Evolutionary conservation across 2,329 filamentous ascomycete genomes (phyloP).

Genomic region (Didymella lethalis): DNA sequence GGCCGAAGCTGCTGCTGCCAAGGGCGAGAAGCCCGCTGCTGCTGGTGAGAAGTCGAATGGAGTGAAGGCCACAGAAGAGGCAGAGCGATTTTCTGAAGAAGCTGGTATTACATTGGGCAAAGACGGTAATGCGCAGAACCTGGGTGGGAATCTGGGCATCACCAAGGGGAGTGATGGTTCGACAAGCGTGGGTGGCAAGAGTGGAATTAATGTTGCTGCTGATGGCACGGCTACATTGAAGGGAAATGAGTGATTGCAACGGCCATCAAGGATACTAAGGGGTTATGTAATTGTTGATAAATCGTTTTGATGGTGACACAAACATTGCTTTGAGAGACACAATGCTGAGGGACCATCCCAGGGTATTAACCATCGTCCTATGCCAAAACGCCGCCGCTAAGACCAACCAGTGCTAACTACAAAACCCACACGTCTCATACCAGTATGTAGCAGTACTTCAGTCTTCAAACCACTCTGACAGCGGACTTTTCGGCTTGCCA

Average conservation of each 20-base stretch:
- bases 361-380: neutral
- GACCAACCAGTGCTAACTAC: neutral
- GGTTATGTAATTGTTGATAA: neutral
- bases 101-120: slow-evolving; percentile 38
- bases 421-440: neutral
- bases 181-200: slow-evolving; percentile 41
- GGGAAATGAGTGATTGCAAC: slow-evolving; percentile 4
- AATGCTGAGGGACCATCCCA: neutral
- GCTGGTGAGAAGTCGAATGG: slow-evolving; percentile 32
- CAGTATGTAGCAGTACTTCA: neutral
- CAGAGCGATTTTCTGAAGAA: slow-evolving; percentile 42
- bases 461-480: slow-evolving; percentile 1
- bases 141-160: slow-evolving; percentile 46
- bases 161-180: slow-evolving; percentile 45
- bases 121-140: slow-evolving; percentile 37
- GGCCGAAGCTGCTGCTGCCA: slow-evolving; percentile 23
- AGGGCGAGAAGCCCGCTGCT: slow-evolving; percentile 29
- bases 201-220: slow-evolving; percentile 43
- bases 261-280: neutral
- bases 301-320: neutral
- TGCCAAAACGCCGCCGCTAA: neutral
- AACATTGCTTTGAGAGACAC: neutral
- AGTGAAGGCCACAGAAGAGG: slow-evolving; percentile 41
- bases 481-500: neutral
- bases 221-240: slow-evolving; percentile 35